These are phyloP conservation scores for Fusarium subtropicale DNA, from an alignment of 2,329 filamentous ascomycete genomes.

Conservation along the genomic window DNA sequence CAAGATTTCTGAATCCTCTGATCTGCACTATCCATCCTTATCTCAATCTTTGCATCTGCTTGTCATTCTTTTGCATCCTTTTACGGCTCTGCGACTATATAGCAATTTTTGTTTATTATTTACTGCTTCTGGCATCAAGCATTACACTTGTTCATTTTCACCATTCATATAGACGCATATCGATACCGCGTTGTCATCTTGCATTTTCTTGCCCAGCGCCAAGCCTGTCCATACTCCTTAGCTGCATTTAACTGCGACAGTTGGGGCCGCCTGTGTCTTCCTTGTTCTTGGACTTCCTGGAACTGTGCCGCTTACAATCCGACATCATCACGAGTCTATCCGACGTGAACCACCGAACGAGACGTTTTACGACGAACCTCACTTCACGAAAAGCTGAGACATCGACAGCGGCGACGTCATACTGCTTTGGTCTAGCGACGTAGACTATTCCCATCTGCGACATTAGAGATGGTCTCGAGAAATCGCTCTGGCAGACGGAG, in stretches of 20 bases:
- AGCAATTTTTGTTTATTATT: background rate
- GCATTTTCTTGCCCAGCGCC: background rate
- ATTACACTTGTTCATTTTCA: background rate
- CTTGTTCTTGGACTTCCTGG: background rate
- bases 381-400: background rate
- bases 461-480: slow-evolving; percentile 29
- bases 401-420: slow-evolving; percentile 20
- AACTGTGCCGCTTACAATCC: background rate
- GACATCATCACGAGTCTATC: background rate
- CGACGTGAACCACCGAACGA: background rate
- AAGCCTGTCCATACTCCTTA: slow-evolving; percentile 11
- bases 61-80: slow-evolving; percentile 8
- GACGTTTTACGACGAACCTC: background rate
- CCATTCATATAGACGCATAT: background rate
- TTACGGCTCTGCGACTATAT: slow-evolving; percentile 15
- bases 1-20: slow-evolving; percentile 35
- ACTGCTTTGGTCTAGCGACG: slow-evolving; percentile 1
- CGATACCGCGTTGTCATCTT: background rate
- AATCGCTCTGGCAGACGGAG: slow-evolving; percentile 36
- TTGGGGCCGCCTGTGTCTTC: background rate
- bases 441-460: slow-evolving; percentile 7
- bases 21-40: slow-evolving; percentile 14
- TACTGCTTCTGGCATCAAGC: background rate
- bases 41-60: slow-evolving; percentile 11
- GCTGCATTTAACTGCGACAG: slow-evolving; percentile 13